Percentiles rank a stretch among this genome's conserved stretches.
Evolutionary conservation across 345 rosid species (phyloP).

Genomic region (Camelina sativa): DNA sequence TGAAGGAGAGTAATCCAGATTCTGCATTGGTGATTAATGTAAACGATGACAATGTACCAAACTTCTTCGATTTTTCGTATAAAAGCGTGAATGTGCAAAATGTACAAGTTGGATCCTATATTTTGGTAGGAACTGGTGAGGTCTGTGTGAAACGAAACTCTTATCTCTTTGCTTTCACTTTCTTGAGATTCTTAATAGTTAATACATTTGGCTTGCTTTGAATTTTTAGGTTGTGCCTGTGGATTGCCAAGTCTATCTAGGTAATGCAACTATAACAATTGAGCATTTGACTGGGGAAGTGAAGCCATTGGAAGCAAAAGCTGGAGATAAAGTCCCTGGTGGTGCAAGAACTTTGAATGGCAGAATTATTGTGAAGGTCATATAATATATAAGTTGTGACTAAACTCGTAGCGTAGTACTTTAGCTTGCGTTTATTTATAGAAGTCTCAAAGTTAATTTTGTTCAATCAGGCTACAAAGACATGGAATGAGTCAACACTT

Average conservation of each 20-base stretch:
- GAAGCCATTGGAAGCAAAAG: slow-evolving; percentile 78
- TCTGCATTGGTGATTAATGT: slow-evolving; percentile 69
- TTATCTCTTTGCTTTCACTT: neutral
- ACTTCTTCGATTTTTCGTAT: slow-evolving; percentile 66
- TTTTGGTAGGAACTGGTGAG: slow-evolving; percentile 94
- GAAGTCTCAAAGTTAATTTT: neutral
- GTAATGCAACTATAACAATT: slow-evolving; percentile 77
- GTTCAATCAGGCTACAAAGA: slow-evolving; percentile 56
- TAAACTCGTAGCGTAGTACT: neutral
- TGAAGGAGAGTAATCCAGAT: slow-evolving; percentile 84
- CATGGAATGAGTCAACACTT: slow-evolving; percentile 84
- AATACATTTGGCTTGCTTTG: neutral
- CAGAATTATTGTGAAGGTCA: slow-evolving; percentile 82
- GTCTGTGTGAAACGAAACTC: slow-evolving; percentile 50
- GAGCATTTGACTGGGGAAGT: slow-evolving; percentile 93
- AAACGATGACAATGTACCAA: slow-evolving; percentile 60
- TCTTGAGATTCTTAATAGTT: neutral
- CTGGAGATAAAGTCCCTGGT: slow-evolving; percentile 77
- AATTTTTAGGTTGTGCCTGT: slow-evolving; percentile 72
- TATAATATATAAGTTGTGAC: neutral
- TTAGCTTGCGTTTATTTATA: neutral
- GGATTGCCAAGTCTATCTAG: slow-evolving; percentile 83
- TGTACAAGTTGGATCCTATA: slow-evolving; percentile 73
- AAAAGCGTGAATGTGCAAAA: slow-evolving; percentile 75
- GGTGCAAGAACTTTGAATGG: slow-evolving; percentile 95